Percentiles rank a stretch among this genome's conserved stretches.
Evolutionary conservation across 176 grass and related monocot species (phyloP).

Genomic region (Eragrostis nindensis): DNA sequence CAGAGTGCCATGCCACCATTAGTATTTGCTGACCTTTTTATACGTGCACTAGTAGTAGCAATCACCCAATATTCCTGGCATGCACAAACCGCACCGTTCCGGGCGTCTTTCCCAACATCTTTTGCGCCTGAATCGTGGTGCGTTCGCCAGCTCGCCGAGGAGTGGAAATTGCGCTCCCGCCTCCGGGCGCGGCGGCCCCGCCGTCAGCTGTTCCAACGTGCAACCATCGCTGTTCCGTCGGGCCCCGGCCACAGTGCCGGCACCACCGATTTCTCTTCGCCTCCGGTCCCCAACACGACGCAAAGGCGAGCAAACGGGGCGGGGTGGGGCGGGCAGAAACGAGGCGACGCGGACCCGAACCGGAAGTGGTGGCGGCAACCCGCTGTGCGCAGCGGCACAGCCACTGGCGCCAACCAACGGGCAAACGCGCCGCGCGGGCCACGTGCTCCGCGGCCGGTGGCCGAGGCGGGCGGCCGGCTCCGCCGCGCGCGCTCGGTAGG

Average conservation of each 20-base stretch:
- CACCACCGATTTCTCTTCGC: background rate
- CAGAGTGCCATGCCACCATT: too few relatives aligned
- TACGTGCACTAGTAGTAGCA: background rate
- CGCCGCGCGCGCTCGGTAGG: background rate
- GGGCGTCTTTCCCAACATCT: background rate
- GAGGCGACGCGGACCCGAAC: background rate
- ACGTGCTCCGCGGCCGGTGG: conserved; percentile 20
- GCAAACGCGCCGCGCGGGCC: conserved; percentile 34
- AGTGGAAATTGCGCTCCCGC: background rate
- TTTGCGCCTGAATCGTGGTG: conserved; percentile 1
- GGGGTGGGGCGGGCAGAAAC: background rate
- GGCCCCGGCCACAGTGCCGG: background rate
- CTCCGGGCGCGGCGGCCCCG: background rate
- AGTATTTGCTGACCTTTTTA: background rate
- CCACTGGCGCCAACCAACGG: conserved; percentile 54
- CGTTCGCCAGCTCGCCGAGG: conserved; percentile 23
- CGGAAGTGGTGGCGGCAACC: conserved; percentile 34
- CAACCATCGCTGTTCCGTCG: conserved; percentile 37
- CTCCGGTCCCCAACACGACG: background rate
- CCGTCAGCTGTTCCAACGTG: conserved; percentile 34
- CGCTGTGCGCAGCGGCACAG: background rate
- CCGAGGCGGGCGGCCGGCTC: background rate
- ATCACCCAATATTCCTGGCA: conserved; percentile 3
- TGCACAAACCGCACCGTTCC: background rate
- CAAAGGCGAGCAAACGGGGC: background rate